Evolutionary conservation across 1,284 basidiomycete species (phyloP).

Genomic region (Leccinum fuscescens): DNA sequence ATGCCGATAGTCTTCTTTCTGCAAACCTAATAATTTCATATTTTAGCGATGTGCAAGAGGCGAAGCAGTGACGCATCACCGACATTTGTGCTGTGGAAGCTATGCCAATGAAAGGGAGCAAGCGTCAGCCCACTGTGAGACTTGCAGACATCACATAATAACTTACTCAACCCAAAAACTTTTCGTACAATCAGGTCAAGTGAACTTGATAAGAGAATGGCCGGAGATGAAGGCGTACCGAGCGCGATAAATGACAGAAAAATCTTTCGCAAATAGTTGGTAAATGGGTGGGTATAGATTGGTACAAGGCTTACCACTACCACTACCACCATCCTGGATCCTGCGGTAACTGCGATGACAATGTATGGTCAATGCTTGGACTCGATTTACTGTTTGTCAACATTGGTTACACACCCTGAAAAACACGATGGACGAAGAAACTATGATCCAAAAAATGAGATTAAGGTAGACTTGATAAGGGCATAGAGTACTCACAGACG

Average conservation of each 20-base stretch:
- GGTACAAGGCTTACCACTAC: slow-evolving; percentile 17
- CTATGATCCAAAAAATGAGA: slow-evolving; percentile 20
- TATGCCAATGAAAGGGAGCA: slow-evolving; percentile 1
- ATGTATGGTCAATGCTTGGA: neutral
- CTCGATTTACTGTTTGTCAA: neutral
- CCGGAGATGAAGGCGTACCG: slow-evolving; percentile 15
- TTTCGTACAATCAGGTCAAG: slow-evolving; percentile 13
- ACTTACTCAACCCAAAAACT: slow-evolving; percentile 37
- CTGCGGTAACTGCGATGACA: slow-evolving; percentile 20
- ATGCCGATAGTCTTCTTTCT: slow-evolving; percentile 22
- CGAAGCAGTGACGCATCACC: slow-evolving; percentile 5
- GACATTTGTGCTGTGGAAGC: slow-evolving; percentile 30
- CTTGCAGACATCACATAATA: neutral
- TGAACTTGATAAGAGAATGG: neutral
- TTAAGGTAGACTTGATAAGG: neutral
- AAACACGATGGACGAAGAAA: slow-evolving; percentile 36
- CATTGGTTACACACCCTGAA: slow-evolving; percentile 24
- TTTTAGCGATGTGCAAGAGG: slow-evolving; percentile 2
- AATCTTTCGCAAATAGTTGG: slow-evolving; percentile 17
- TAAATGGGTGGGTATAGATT: neutral
- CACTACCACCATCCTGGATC: slow-evolving; percentile 13
- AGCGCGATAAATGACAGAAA: slow-evolving; percentile 22
- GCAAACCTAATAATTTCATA: slow-evolving; percentile 18
- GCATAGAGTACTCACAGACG: slow-evolving; percentile 31
- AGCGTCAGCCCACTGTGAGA: neutral